phyloP scores from a whole-genome alignment of 2,329 filamentous ascomycete species.

The Sclerotinia spermophila region DNA sequence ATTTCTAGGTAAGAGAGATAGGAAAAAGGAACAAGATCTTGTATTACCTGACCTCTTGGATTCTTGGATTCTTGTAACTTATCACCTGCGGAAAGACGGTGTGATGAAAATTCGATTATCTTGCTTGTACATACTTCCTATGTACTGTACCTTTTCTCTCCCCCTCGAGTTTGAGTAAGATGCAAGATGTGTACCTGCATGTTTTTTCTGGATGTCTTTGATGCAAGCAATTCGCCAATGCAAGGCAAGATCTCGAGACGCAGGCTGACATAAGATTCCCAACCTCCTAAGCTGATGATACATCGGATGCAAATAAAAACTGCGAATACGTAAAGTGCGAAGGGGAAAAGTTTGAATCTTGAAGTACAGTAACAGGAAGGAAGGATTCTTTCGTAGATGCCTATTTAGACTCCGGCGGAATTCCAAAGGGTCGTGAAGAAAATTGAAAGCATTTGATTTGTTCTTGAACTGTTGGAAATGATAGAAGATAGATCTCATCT shows the following conservation, averaged over 20 bases:
- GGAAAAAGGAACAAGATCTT: slow-evolving; percentile 1
- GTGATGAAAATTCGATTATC: slow-evolving; percentile 8
- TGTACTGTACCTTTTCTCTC: not conserved
- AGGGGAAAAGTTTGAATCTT: not conserved
- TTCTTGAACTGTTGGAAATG: not conserved
- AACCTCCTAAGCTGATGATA: slow-evolving; percentile 2
- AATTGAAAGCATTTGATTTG: not conserved
- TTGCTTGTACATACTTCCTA: not conserved
- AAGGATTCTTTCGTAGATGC: not conserved
- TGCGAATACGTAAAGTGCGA: not conserved
- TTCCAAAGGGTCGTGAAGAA: not conserved
- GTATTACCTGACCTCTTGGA: not conserved
- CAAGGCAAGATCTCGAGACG: not conserved
- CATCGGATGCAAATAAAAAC: not conserved
- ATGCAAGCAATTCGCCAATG: not conserved
- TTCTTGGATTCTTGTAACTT: not conserved
- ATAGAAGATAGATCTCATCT: not conserved
- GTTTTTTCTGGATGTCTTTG: slow-evolving; percentile 1
- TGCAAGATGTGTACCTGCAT: not conserved
- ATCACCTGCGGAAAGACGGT: slow-evolving; percentile 13
- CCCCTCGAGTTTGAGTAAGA: slow-evolving; percentile 6
- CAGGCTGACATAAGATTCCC: slow-evolving; percentile 3
- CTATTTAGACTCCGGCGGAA: not conserved
- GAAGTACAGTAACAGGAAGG: not conserved
- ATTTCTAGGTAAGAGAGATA: not conserved